Base-by-base conservation (phyloP, 1,284 basidiomycete species). In the Sutorius eximius region DNA sequence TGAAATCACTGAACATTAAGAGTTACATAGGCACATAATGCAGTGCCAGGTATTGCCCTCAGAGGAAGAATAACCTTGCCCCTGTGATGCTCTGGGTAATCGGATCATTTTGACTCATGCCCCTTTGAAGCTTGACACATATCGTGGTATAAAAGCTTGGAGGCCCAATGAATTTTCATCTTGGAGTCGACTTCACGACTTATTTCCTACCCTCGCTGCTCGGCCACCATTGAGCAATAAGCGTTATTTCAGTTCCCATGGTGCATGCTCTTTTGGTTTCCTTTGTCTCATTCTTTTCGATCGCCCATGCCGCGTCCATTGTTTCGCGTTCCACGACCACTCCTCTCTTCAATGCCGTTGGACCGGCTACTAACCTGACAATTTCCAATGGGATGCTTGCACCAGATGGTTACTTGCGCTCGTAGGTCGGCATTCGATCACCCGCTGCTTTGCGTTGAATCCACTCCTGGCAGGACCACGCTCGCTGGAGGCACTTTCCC, bases 371-470 rank as follows among this genome's bases (percentile, higher is more conserved):
- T n/a, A 61, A 68, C 43, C 29, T 77, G 6, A 58, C 65, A 20
- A 72, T 78, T 22, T 62, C 60, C 20, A 78, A 78, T 52, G 51
- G 45, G 16, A 55, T 61, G 32, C 66, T 79, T 44, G 53, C 71
- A 9, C 77, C 77, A 4, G 77, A 78, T 66, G 77, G 77, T 27
- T 76, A 71, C 54, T 45, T 52, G 49, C 73, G 75, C 40, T 67
- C 64, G 72, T 77, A 53, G 18, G 67, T 63, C 37, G 18, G 29
- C 37, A 33, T 43, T 45, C 11, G 7, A 20, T 45, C 18, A n/a
- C 1, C 5, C 8, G 0, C 12, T 22, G 22, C 32, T n/a, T 45
- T 33, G 5, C 22, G 41, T 48, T 61, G 30, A 62, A 13, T 27
- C 9, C 15, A 12, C 4, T 15, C 24, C 18, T 71, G 66, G 18